Base-by-base conservation (phyloP, 257 asterid species). In the Plantago ovata region DNA sequence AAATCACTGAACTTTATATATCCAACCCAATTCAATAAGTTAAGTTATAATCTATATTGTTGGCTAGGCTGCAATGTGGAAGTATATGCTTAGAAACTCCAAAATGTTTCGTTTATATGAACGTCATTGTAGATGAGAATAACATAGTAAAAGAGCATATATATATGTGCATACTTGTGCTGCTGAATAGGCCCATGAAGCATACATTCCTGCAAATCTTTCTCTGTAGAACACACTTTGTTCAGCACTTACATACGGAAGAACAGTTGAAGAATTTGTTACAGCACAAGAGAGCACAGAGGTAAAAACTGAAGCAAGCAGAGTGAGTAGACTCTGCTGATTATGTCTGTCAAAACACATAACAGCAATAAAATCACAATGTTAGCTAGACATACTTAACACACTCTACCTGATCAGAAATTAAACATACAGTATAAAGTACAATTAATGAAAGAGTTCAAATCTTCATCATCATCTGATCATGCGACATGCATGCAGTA, bases 201-300 rank as follows among this genome's bases (percentile, higher is more conserved):
- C 66, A 54, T 75, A 79, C 84, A 79, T 78, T 42, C 79, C 81
- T 1, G 84, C 76, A 63, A 75, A 78, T 40, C 69, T 62, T 69
- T 78, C 84, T 61, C 84, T 61, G 54, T 75, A 78, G 36, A 78
- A 33, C 56, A 75, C 84, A 9, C 72, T 72, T 38, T 81, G 63
- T 65, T 78, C 84, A 8, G 69, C 39, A 77, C 51, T 75, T 39
- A 79, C 75, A 19, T 79, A 72, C 14, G 84, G 67, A 10, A 79
- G 66, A 60, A 72, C 55, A 11, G 84, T 65, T 7, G 73, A 55
- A 63, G 77, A 65, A 41, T 79, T 79, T 57, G 63, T 79, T 69
- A 75, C 69, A 48, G 81, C 84, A 33, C 81, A 75, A 58, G 75
- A 69, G 60, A 79, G 72, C 1, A 69, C 60, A 8, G 79, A 65